Base-by-base conservation (phyloP, 2,329 filamentous ascomycete species). In the Talaromyces sp. region DNA sequence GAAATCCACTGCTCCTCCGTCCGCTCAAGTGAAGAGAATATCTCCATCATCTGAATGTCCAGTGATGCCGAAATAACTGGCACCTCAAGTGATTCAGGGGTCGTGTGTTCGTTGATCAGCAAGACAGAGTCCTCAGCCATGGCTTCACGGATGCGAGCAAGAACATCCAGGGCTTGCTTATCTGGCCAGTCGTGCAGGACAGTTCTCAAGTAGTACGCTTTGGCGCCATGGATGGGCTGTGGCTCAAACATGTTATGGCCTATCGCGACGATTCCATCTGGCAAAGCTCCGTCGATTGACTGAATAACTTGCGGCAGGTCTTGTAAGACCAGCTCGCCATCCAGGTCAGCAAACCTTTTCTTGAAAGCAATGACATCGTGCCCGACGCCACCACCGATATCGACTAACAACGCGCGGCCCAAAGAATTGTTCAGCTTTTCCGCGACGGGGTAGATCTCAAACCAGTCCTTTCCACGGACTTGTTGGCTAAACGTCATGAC, bases 171-270 rank as follows among this genome's bases (percentile, higher is more conserved):
- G 11, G 67, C 68, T 33, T 71, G 65, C 27, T 68, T 68, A 39
- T 74, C 71, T 1, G 72, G 69, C 67, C 70, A 74, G 58, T 75
- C 70, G 60, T 75, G 72, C 9, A 74, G 54, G 2, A 75, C 69
- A 31, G 66, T 69, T 10, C 69, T 66, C 64, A 74, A 64, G 61
- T 70, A 73, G 45, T 74, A 75, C 33, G 67, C 67, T 39, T 64
- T 69, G 2, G 73, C 73, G 8, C 69, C 69, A n/a, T 61, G 61
- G 2, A 69, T 33, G 7, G 72, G 67, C 43, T 73, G 72, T 7
- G 66, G 56, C 0, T 67, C 63, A n/a, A 72, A 73, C 50, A 73
- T 68, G 22, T 70, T 62, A 60, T 70, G 54, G 0, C 56, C 17
- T 0, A 63, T 11, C 1, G 59, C 33, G n/a, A 63, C 45, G 33